Evolutionary conservation across 768 basidiomycete species (phyloP).

Genomic region (Hericium coralloides): DNA sequence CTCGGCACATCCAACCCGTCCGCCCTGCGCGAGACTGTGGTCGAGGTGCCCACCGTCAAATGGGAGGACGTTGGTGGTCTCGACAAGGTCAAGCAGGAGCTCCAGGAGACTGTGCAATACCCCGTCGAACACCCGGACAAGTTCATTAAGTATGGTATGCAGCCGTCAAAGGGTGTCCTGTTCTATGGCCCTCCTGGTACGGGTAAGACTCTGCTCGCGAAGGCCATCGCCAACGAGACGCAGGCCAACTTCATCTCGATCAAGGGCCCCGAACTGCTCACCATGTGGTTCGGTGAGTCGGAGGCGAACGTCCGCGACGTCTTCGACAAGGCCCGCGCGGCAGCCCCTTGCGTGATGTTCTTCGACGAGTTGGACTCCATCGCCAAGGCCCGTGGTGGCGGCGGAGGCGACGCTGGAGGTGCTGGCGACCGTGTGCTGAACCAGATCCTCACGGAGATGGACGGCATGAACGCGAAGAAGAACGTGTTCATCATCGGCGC

Average conservation of each 20-base stretch:
- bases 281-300: conserved; percentile 99
- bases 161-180: conserved; percentile 96
- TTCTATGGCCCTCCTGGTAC: conserved; percentile 99
- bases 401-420: conserved; percentile 85
- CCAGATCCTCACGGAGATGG: conserved; percentile 96
- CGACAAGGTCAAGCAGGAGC: conserved; percentile 98
- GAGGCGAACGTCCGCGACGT: conserved; percentile 99
- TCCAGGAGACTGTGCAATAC: conserved; percentile 99
- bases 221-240: conserved; percentile 99
- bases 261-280: conserved; percentile 97
- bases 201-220: conserved; percentile 97
- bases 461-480: conserved; percentile 98
- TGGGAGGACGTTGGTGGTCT: conserved; percentile 99
- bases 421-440: conserved; percentile 98
- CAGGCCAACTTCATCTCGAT: conserved; percentile 99
- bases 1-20: conserved; percentile 97
- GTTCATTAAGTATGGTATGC: conserved; percentile 99
- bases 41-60: conserved; percentile 96
- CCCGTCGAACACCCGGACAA: conserved; percentile 99
- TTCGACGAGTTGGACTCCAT: conserved; percentile 99
- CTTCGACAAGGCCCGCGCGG: conserved; percentile 99
- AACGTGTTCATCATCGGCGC: conserved; percentile 98
- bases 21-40: conserved; percentile 96
- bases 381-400: conserved; percentile 89
- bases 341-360: conserved; percentile 99